Evolutionary conservation across 768 basidiomycete genomes (phyloP), one percentile per base, ranked within the genome.

Genomic region (Cubamyces lactineus): DNA sequence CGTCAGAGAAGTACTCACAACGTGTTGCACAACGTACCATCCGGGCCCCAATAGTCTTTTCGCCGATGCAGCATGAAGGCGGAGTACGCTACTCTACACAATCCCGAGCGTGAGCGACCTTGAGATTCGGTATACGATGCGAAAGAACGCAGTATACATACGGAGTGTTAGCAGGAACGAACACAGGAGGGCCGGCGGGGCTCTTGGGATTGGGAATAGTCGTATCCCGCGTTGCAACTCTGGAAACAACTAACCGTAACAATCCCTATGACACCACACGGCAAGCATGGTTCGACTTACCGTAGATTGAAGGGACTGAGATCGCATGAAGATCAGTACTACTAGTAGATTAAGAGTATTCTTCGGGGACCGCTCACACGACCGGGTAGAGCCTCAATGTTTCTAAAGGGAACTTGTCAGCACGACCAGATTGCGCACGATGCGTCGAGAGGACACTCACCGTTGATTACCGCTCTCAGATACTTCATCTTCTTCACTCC

Each of bases 1-100:
- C n/a, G n/a, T n/a, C n/a, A n/a, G n/a, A n/a, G n/a, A n/a, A n/a
- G n/a, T n/a, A n/a, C n/a, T n/a, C n/a, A n/a, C n/a, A n/a, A n/a
- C n/a, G n/a, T n/a, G n/a, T n/a, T n/a, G n/a, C n/a, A 24, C 26
- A 7, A 28, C 28, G 7, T 28, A 72, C 76, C 78, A 67, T 86
- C 85, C 1, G 84, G 78, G 8, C 85, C 84, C 85, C 84, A 86
- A 3, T 84, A 75, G 57, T 84, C 83, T 39, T 73, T 77, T 23
- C 83, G 75, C 16, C 75, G 73, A 50, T 78, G 75, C 66, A 76
- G 66, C 46, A 73, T 53, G 61, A 73, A 70, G 4, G 72, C 69
- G 2, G 72, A 66, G 38, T 71, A 74, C n/a, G 55, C 63, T 46
- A 67, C 15, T 8, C 69, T 73, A 17, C 16, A 21, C 8, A 28